Base-by-base conservation (phyloP, 2,329 filamentous ascomycete genomes). In the Neocatenulostroma microsporum region DNA sequence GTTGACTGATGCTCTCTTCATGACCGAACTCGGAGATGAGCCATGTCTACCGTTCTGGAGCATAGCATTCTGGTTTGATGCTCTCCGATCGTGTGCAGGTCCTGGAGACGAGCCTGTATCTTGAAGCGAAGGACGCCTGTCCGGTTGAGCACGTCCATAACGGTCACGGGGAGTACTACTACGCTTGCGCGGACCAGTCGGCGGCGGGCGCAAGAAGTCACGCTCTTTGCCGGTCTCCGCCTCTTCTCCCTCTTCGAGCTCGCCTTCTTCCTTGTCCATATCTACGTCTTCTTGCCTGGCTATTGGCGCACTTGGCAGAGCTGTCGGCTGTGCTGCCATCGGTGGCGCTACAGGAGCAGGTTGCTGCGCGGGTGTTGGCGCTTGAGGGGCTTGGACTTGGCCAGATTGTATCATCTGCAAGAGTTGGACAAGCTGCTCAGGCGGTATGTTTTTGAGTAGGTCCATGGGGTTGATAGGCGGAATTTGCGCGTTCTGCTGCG, bases 231-330 rank as follows among this genome's bases (percentile, higher is more conserved):
- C 34, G 9, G 23, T 33, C 2, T 40, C 45, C 17, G 43, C 34
- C 32, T 72, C 68, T 48, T 81, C 78, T 13, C 70, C 74, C 49
- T 86, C 82, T 49, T 89, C 84, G 45, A 91, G 58, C 57, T 93
- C 85, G 12, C 82, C 84, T 51, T 93, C 84, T 52, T 91, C 84
- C 38, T 64, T 64, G 39, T 73, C 69, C 37, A 58, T 58, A 30
- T 67, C 56, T 32, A 58, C 34, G 38, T 43, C 33, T 19, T 44
- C 43, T 23, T 36, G 12, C 23, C 5, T 18, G 15, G 13, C 13
- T 18, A 21, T n/a, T 24, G 23, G 23, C 23, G 23, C 23, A n/a
- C 23, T n/a, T 24, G 23, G 23, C 23, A 8, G 23, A 8, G 23
- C 23, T 9, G 8, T 24, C 23, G 23, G n/a, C n/a, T 17, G 14